Evolutionary conservation across 2,329 filamentous ascomycete species (phyloP).

Genomic region (Chaetomium sp.): DNA sequence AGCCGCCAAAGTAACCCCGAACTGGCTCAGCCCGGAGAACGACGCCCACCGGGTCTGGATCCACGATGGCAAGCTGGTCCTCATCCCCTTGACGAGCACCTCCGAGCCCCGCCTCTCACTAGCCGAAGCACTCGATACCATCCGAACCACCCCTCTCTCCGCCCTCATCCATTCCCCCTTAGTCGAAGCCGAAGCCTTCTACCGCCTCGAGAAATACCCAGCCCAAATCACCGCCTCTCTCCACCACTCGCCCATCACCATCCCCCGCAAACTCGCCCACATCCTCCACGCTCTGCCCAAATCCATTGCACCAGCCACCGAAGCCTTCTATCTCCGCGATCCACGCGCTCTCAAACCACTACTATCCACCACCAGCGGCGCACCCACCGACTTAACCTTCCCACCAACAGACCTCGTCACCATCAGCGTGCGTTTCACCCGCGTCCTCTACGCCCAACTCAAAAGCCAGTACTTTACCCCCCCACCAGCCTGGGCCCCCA

Average conservation of each 20-base stretch:
- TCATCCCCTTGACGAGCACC: conserved; percentile 54
- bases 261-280: conserved; percentile 77
- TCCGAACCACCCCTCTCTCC: conserved; percentile 50
- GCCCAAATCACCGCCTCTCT: conserved; percentile 63
- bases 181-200: conserved; percentile 85
- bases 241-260: conserved; percentile 65
- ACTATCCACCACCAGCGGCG: conserved; percentile 40
- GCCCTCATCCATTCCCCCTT: conserved; percentile 63
- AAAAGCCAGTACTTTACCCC: conserved; percentile 72
- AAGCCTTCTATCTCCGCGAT: conserved; percentile 89
- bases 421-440: conserved; percentile 75
- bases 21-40: conserved; percentile 87
- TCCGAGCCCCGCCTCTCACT: conserved; percentile 46
- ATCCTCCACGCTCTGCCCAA: conserved; percentile 69
- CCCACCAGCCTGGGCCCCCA: conserved; percentile 48
- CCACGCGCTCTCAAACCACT: conserved; percentile 67
- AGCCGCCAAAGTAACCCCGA: conserved; percentile 78
- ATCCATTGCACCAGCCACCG: conserved; percentile 74
- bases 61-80: conserved; percentile 63
- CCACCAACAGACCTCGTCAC: conserved; percentile 73
- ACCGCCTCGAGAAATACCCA: conserved; percentile 79
- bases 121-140: conserved; percentile 54
- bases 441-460: conserved; percentile 83
- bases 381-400: conserved; percentile 50
- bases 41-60: conserved; percentile 89